Conservation (phyloP, 306 rosid species). For the Citrullus colocynthis region DNA sequence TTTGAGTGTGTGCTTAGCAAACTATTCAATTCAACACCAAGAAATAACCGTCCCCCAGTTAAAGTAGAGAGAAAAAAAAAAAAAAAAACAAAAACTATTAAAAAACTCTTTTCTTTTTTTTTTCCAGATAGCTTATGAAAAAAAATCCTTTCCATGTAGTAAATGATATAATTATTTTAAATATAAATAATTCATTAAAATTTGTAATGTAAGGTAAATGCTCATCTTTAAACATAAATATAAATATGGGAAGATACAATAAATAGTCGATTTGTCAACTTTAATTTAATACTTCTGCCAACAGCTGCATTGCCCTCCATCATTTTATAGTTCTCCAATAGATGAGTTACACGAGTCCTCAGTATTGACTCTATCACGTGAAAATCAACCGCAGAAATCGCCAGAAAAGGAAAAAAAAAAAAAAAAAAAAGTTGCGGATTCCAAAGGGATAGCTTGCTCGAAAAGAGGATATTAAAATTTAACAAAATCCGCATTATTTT, state of each 20-base stretch:
- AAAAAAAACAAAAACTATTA: no score
- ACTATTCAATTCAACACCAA: no score
- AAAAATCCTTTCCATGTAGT: no score
- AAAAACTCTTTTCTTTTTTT: no score
- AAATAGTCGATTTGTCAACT: neutral
- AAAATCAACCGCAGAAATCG: neutral
- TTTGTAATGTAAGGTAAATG: neutral
- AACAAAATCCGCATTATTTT: no score
- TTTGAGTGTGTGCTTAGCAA: no score
- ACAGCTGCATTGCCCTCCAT: neutral
- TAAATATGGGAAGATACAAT: neutral
- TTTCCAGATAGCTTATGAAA: no score
- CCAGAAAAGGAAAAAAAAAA: neutral
- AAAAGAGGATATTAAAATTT: no score
- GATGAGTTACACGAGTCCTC: neutral
- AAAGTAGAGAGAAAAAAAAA: no score
- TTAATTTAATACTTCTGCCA: neutral
- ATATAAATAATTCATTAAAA: neutral
- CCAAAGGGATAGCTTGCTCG: neutral
- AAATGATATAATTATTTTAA: no score
- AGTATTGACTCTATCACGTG: neutral
- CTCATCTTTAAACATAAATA: no score
- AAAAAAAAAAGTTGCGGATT: neutral
- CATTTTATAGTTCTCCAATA: neutral
- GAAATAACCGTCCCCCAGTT: no score